Evolutionary conservation across 1,284 basidiomycete species (phyloP), one percentile per base, ranked within the genome.

Genomic region (Stygiomarasmius scandens): DNA sequence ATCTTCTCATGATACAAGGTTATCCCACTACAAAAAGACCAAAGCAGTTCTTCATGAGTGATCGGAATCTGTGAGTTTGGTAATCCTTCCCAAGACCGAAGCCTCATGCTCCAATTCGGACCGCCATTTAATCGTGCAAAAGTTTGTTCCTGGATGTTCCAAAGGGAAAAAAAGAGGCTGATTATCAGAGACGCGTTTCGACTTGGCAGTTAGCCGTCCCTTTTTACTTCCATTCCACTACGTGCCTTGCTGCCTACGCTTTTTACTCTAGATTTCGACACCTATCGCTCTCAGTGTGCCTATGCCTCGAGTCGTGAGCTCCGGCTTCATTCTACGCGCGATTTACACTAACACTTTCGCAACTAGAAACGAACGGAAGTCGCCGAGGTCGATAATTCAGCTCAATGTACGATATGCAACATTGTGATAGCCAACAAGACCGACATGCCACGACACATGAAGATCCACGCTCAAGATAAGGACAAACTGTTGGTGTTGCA

Each of bases 371-470:
- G 50, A 24, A 44, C 47, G 16, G 48, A 56, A 23, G 41, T n/a
- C 24, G 49, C 25, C 41, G 54, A 56, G 36, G 55, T 49, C 11
- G 45, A 56, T 22, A 56, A 56, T 29, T 49, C 55, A 6, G 55
- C 55, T 11, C 49, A 36, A 12, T 66, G 64, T 53, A 23, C 56
- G 2, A 38, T 60, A 16, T 68, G 65, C 48, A 44, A 49, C 27
- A 58, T 53, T 27, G 49, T 61, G 12, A 51, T 67, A 25, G 58
- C 55, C 24, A 63, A 64, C 43, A 59, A 55, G 51, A 50, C 54
- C 25, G 67, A 69, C 55, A 32, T 69, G 20, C 47, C 58, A 22
- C 62, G 66, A 16, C 66, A 69, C 54, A 64, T 64, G 64, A 53
- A 56, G 45, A 56, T 59, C 2, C 66, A 68, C 56, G 48, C 58